Base-by-base conservation (phyloP, 2,329 filamentous ascomycete species). In the Curvularia verruculosa region DNA sequence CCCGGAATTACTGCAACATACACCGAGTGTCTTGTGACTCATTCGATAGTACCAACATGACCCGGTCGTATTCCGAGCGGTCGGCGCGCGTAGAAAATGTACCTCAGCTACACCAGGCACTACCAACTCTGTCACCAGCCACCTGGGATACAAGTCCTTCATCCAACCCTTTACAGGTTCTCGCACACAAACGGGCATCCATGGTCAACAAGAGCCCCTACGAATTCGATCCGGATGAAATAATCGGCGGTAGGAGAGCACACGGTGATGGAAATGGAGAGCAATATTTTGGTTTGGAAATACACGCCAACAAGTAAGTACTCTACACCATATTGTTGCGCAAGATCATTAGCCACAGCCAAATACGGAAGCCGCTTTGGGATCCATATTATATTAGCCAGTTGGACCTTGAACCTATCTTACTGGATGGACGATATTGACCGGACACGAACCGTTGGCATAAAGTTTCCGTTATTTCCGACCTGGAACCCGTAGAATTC, bases 291-390 rank as follows among this genome's bases (percentile, higher is more conserved):
- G 46, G 21, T 43, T 49, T 40, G n/a, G 23, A 26, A 34, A 31
- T 18, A 45, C 43, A 49, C 13, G 10, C n/a, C 13, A 54, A 15
- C 24, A 41, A 49, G 59, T 61, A 59, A 61, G 58, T 60, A 7
- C n/a, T 46, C 31, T 60, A 36, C 45, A 47, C 8, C 37, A 37
- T 54, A 7, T 49, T 52, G 21, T 49, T 49, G n/a, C 23, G n/a
- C 29, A 31, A n/a, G n/a, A 29, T 58, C 47, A 52, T 23, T 2
- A 52, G 44, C 50, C 44, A 46, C 37, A 40, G 39, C 39, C 2
- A 23, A 40, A 2, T 10, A 4, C 19, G n/a, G 6, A 31, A 5
- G 18, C 18, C 28, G 10, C 12, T 1, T 26, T 39, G 21, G 10
- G 9, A 23, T 44, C 8, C 2, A 13, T 13, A 5, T 1, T 5